phyloP scores from a whole-genome alignment of 345 rosid species.

The Adansonia digitata region DNA sequence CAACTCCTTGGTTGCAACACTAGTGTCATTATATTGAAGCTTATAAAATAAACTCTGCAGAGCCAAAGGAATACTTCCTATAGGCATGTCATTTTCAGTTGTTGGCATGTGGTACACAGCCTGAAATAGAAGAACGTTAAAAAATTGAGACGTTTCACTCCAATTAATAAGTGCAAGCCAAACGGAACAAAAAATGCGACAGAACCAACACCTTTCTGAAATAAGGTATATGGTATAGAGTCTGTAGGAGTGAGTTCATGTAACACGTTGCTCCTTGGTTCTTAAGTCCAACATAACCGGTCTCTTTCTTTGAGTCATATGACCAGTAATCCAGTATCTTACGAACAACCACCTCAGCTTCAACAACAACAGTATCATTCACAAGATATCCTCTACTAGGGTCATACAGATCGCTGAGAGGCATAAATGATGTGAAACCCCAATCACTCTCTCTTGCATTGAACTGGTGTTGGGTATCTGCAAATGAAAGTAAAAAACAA shows the following conservation, averaged over 20 bases:
- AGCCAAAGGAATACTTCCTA: constrained; percentile 96
- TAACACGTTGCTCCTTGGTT: constrained; percentile 99
- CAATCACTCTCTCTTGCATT: constrained; percentile 96
- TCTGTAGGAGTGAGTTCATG: constrained; percentile 95
- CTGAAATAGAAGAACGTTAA: constrained; percentile 34
- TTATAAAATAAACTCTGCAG: constrained; percentile 93
- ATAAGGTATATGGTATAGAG: constrained; percentile 83
- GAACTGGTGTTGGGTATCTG: constrained; percentile 96
- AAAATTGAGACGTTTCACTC: constrained; percentile 4
- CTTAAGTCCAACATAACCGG: constrained; percentile 95
- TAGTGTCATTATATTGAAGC: constrained; percentile 87
- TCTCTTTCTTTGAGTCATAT: constrained; percentile 94
- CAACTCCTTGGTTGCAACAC: constrained; percentile 90
- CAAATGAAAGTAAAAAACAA: constrained; percentile 20
- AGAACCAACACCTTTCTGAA: constrained; percentile 72
- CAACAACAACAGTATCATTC: constrained; percentile 68
- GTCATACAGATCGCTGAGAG: constrained; percentile 87
- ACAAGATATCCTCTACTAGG: constrained; percentile 69
- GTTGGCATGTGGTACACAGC: constrained; percentile 99
- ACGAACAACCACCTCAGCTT: constrained; percentile 94
- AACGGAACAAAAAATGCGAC: constrained; percentile 9
- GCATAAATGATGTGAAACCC: constrained; percentile 98
- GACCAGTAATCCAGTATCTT: constrained; percentile 89
- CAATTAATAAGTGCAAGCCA: neutral
- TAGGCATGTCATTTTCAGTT: constrained; percentile 90